Percentiles rank a stretch among this genome's conserved stretches.
Evolutionary conservation across 2,329 filamentous ascomycete genomes (phyloP).

Genomic region (Magnaporthiopsis incrustans): DNA sequence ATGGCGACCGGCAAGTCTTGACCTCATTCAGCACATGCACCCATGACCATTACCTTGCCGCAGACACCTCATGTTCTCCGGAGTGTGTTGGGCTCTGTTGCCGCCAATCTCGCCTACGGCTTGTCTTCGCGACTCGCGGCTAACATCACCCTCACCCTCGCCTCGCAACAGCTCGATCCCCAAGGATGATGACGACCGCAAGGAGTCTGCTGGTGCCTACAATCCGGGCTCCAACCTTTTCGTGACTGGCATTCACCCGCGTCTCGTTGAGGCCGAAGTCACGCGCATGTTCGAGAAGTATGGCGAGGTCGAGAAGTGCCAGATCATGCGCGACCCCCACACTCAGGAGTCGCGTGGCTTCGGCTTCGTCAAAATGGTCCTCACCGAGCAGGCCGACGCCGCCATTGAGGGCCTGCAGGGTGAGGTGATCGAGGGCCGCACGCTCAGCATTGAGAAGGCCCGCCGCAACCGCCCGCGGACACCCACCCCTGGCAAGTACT

Average conservation of each 20-base stretch:
- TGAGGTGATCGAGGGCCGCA: slow-evolving; percentile 90
- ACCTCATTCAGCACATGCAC: neutral
- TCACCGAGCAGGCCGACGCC: slow-evolving; percentile 88
- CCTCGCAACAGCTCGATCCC: slow-evolving; percentile 24
- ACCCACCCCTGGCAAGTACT: slow-evolving; percentile 97
- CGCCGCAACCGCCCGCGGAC: slow-evolving; percentile 90
- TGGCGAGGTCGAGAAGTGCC: slow-evolving; percentile 96
- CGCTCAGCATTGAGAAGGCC: slow-evolving; percentile 97
- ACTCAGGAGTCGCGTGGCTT: slow-evolving; percentile 98
- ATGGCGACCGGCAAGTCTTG: slow-evolving; percentile 38
- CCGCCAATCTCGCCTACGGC: neutral
- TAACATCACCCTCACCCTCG: slow-evolving; percentile 17
- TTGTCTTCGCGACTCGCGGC: slow-evolving; percentile 16
- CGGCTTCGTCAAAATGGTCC: slow-evolving; percentile 98
- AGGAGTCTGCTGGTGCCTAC: slow-evolving; percentile 46
- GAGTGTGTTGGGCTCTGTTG: neutral
- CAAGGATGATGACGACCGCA: slow-evolving; percentile 47
- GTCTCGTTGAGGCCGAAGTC: slow-evolving; percentile 81
- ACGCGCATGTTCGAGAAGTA: slow-evolving; percentile 97
- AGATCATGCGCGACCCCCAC: slow-evolving; percentile 98
- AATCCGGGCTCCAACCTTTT: slow-evolving; percentile 98
- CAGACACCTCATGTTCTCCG: no score
- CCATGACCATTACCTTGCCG: slow-evolving; percentile 7
- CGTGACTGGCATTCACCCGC: slow-evolving; percentile 94
- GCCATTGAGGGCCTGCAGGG: slow-evolving; percentile 94